Base-by-base conservation (phyloP, 1,284 basidiomycete species). In the Cryptococcus depauperatus region DNA sequence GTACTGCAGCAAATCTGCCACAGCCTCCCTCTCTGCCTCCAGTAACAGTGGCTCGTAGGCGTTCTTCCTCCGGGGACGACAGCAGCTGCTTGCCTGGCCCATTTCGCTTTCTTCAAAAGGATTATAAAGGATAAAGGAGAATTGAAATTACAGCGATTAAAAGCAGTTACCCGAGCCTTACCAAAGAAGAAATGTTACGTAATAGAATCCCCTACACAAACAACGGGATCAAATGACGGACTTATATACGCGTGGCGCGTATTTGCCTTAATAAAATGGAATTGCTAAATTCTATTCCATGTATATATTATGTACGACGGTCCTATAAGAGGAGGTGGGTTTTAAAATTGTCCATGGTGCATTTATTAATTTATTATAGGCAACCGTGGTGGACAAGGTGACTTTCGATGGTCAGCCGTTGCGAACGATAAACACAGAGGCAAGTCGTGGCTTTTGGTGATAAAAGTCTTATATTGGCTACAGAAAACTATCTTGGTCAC, bases 11-110 rank as follows among this genome's bases (percentile, higher is more conserved):
- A 98, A 76, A 72, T 98, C 95, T 28, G 95, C 95, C 22, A 98
- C 93, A 5, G 93, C 95, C 74, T 98, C 93, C 57, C 95, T 81
- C 76, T 98, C 93, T 66, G 93, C 97, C 77, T 98, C 95, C 45
- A 97, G 77, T 46, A 98, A 76, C 46, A 98, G 74, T 30, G 95
- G 93, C 72, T 98, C 93, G 65, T 91, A 91, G 48, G 82, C 77
- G 73, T 90, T 69, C 59, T 69, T 70, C 51, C 67, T 59, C 34
- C 64, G 56, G 37, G 64, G 57, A n/a, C 66, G 18, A 58, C 61
- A 65, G 57, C 64, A 68, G 44, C 58, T 61, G 49, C 59, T 61
- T 34, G 56, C 66, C 27, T 30, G 28, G 40, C 66, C 66, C 66
- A 68, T 68, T 21, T n/a, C n/a, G n/a, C n/a, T n/a, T n/a, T n/a